These are phyloP conservation scores for Lasiosphaeria ovina DNA, from an alignment of 495 filamentous ascomycete species.

Conservation along the genomic window DNA sequence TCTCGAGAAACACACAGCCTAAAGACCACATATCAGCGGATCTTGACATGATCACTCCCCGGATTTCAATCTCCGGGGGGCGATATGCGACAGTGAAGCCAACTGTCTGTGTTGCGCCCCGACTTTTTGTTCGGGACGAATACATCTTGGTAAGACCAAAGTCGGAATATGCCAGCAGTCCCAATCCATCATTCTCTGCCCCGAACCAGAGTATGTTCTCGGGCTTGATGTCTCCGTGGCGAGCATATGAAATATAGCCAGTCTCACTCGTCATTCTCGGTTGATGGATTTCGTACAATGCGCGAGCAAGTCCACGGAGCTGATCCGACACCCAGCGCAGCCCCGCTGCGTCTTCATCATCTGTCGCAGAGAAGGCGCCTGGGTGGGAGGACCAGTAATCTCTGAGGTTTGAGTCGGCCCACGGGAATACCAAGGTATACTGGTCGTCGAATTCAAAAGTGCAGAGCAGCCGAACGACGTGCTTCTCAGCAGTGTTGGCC, in stretches of 20 bases:
- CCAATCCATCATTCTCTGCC: background rate
- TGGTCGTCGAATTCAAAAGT: background rate
- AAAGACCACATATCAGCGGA: background rate
- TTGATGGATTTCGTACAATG: background rate
- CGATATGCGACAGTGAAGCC: background rate
- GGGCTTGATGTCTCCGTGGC: conserved; percentile 5
- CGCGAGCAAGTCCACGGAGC: background rate
- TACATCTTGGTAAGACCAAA: conserved; percentile 1
- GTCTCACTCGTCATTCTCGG: background rate
- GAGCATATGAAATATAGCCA: background rate
- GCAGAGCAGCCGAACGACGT: background rate
- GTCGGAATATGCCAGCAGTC: background rate
- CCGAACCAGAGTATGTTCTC: conserved; percentile 6
- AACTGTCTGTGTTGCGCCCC: background rate
- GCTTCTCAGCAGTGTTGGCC: background rate
- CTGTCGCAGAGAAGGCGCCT: background rate
- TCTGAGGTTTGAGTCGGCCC: background rate
- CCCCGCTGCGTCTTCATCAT: background rate
- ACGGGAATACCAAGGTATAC: background rate
- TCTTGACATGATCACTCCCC: background rate
- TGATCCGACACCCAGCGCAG: background rate
- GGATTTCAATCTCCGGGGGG: background rate
- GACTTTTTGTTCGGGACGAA: background rate
- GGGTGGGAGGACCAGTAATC: background rate
- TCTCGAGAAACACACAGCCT: background rate